Base-by-base conservation (phyloP, 495 filamentous ascomycete genomes). In the Saxophila tyrrhenica region DNA sequence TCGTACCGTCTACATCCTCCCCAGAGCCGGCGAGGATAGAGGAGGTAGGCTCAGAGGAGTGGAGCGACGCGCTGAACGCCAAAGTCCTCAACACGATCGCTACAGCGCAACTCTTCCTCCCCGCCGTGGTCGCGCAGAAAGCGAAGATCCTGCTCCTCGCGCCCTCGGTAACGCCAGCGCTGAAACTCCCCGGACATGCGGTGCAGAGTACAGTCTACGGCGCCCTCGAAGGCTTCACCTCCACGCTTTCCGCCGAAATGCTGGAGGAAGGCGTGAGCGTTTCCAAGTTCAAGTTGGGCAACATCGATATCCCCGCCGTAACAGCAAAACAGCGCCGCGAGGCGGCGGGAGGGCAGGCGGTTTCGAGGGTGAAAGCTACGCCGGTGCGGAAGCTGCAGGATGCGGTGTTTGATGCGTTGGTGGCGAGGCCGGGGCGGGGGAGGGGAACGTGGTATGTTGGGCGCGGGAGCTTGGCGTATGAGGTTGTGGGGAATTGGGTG, bases 71-170 rank as follows among this genome's bases (percentile, higher is more conserved):
- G 15, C 76, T 97, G 60, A 95, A 95, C 72, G 86, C 85, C 3
- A 87, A 90, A 51, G 75, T 97, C n/a, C 78, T 97, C 25, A 83
- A 86, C n/a, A 90, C 94, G 3, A 85, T 97, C 56, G 76, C 94
- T 52, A 87, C 84, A 0, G 76, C 87, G 11, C 89, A 95, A 65
- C 77, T 84, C 22, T 95, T 97, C 72, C 74, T 97, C 1, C 90
- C 87, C 0, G 80, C 86, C 23, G 75, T 96, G 43, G 82, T 79
- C 13, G 72, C 77, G 3, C 72, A 70, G 50, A 63, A 68, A 60
- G 71, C 68, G 42, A 71, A 67, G 43, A 76, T 98, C 42, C 70
- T 96, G 39, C 70, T 97, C 61, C 80, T 90, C 59, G 94, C 87
- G 32, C 87, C 90, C 0, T 83, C 80, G 51, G 88, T 95, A 65